Percentiles rank a stretch among this genome's conserved stretches.
Conservation (phyloP, 495 filamentous ascomycete species). For the Aspergillus wentii region DNA sequence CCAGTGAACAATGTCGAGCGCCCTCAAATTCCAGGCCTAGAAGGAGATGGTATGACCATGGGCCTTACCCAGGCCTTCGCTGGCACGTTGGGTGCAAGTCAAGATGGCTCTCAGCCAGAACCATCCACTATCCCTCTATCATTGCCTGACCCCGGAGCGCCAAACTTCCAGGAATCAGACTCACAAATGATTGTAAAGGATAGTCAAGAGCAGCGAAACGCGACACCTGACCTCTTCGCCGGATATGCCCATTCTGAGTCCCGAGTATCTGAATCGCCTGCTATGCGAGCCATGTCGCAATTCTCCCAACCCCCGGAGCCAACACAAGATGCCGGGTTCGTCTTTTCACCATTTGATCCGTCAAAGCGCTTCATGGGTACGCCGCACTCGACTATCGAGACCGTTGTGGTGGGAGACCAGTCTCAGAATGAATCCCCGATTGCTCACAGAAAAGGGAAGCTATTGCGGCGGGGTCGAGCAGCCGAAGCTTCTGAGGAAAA, state of each 20-base stretch:
- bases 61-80: conserved; percentile 89
- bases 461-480: conserved; percentile 46
- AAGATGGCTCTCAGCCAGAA: conserved; percentile 24
- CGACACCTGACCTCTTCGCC: conserved; percentile 24
- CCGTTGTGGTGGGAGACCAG: conserved; percentile 44
- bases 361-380: conserved; percentile 55
- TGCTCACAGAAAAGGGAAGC: conserved; percentile 52
- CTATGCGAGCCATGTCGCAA: conserved; percentile 47
- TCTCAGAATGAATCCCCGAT: conserved; percentile 55
- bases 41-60: conserved; percentile 51
- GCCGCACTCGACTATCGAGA: conserved; percentile 67
- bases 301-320: conserved; percentile 64
- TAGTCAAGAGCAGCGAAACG: conserved; percentile 49
- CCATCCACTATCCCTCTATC: conserved; percentile 37
- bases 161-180: conserved; percentile 35
- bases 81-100: conserved; percentile 76
- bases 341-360: conserved; percentile 50
- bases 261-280: conserved; percentile 40
- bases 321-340: conserved; percentile 83
- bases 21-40: conserved; percentile 51
- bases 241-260: conserved; percentile 25
- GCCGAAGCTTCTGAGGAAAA: conserved; percentile 34
- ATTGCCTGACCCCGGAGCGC: conserved; percentile 50
- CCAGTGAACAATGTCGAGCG: conserved; percentile 27
- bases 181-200: conserved; percentile 58